Percentiles rank a stretch among this genome's conserved stretches.
Conservation (phyloP, 768 basidiomycete genomes). For the Boletus sensibilis region DNA sequence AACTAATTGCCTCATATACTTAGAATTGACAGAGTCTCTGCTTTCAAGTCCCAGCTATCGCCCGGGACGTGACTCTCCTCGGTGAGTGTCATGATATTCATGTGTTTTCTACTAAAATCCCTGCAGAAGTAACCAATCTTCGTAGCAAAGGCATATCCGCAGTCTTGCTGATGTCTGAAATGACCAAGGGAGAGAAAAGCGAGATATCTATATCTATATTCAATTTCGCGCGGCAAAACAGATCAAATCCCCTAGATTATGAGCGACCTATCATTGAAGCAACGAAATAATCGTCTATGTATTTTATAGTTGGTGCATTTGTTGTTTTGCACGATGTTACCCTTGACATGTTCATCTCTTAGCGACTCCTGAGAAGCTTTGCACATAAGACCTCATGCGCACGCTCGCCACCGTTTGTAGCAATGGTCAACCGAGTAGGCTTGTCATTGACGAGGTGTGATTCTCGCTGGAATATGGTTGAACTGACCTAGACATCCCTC, state of each 20-base stretch:
- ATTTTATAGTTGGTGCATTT: slow-evolving; percentile 61
- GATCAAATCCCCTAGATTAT: slow-evolving; percentile 47
- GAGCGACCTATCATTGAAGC: slow-evolving; percentile 56
- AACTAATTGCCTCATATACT: not conserved
- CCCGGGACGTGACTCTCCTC: slow-evolving; percentile 62
- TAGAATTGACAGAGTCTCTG: slow-evolving; percentile 61
- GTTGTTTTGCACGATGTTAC: not conserved
- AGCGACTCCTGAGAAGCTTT: slow-evolving; percentile 81
- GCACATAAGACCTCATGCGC: slow-evolving; percentile 49
- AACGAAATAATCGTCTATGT: slow-evolving; percentile 59
- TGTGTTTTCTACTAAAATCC: slow-evolving; percentile 4
- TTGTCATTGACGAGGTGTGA: slow-evolving; percentile 79
- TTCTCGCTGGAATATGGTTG: not conserved
- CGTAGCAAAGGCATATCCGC: slow-evolving; percentile 54
- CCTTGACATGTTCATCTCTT: not conserved
- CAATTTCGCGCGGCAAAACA: not conserved
- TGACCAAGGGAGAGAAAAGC: slow-evolving; percentile 48
- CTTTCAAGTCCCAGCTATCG: slow-evolving; percentile 80
- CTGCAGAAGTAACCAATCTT: slow-evolving; percentile 62
- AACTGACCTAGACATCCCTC: not conserved
- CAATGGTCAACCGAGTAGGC: slow-evolving; percentile 60
- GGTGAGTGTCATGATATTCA: slow-evolving; percentile 40
- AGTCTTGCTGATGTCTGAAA: slow-evolving; percentile 67
- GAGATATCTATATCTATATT: slow-evolving; percentile 42
- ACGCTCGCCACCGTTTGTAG: slow-evolving; percentile 51